These are phyloP conservation scores for Boletellus deceptivus DNA, from an alignment of 1,284 basidiomycete genomes.

Conservation along the genomic window DNA sequence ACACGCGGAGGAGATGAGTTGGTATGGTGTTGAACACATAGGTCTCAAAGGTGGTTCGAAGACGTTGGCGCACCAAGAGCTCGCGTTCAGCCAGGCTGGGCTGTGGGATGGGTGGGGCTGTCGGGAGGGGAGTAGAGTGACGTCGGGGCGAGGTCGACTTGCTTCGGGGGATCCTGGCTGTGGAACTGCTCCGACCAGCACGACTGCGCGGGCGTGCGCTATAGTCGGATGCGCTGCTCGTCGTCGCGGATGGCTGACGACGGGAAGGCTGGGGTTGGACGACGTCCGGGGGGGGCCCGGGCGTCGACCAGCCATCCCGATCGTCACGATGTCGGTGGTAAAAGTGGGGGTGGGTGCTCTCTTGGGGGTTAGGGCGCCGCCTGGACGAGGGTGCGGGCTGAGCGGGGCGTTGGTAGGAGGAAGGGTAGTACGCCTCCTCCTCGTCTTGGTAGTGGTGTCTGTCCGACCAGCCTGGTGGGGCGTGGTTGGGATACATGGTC, in stretches of 20 bases:
- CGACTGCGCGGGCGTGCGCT: constrained; percentile 13
- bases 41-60: constrained; percentile 22
- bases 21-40: constrained; percentile 27
- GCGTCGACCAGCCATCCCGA: constrained; percentile 16
- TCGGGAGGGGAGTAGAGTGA: constrained; percentile 15
- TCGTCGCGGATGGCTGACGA: constrained; percentile 22
- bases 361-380: constrained; percentile 19
- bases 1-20: constrained; percentile 21
- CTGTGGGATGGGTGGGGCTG: constrained; percentile 15
- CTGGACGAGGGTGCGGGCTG: constrained; percentile 13
- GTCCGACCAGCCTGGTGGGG: not conserved
- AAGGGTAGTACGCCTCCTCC: constrained; percentile 8
- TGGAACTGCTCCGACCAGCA: constrained; percentile 19
- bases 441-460: constrained; percentile 11
- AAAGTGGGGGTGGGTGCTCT: constrained; percentile 4
- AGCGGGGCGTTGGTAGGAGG: constrained; percentile 8
- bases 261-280: constrained; percentile 8
- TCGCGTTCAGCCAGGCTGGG: constrained; percentile 23
- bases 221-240: constrained; percentile 19
- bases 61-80: constrained; percentile 20
- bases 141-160: constrained; percentile 24
- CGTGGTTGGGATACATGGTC: no score
- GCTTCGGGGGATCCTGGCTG: constrained; percentile 14
- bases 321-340: constrained; percentile 26
- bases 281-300: constrained; percentile 11